A percentile compares a stretch with the other conserved stretches of the same genome.
These are phyloP conservation scores for Lactarius akahatsu DNA, from an alignment of 768 basidiomycete genomes.

Conservation along the genomic window DNA sequence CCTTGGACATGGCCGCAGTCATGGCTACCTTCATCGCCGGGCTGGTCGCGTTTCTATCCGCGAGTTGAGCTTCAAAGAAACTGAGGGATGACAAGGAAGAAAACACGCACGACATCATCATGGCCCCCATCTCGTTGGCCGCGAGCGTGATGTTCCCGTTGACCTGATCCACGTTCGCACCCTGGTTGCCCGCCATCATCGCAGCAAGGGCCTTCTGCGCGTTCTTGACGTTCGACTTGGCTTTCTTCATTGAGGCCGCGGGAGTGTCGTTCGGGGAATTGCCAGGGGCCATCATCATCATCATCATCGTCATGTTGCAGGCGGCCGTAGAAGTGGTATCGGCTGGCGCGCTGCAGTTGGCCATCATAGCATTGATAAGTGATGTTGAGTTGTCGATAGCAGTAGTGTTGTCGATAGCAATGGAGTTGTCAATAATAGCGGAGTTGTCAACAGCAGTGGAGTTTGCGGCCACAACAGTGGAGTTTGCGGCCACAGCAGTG, in stretches of 20 bases:
- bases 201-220: background rate
- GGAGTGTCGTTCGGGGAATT: no score
- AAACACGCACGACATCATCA: constrained; percentile 4
- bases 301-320: no score
- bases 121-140: background rate
- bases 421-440: no score
- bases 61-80: background rate
- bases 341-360: background rate
- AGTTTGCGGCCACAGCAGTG: no score
- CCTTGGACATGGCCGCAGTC: background rate
- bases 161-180: background rate
- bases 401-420: no score
- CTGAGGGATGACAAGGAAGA: background rate
- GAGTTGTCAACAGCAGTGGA: no score
- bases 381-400: no score
- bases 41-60: background rate
- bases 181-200: background rate
- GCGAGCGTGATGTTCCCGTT: constrained; percentile 12
- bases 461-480: no score
- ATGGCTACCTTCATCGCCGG: background rate
- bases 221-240: background rate
- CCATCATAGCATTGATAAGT: no score
- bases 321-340: background rate
- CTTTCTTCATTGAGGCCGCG: background rate
- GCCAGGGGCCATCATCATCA: no score